phyloP scores from a whole-genome alignment of 257 asterid genomes.

The Solanum pimpinellifolium region DNA sequence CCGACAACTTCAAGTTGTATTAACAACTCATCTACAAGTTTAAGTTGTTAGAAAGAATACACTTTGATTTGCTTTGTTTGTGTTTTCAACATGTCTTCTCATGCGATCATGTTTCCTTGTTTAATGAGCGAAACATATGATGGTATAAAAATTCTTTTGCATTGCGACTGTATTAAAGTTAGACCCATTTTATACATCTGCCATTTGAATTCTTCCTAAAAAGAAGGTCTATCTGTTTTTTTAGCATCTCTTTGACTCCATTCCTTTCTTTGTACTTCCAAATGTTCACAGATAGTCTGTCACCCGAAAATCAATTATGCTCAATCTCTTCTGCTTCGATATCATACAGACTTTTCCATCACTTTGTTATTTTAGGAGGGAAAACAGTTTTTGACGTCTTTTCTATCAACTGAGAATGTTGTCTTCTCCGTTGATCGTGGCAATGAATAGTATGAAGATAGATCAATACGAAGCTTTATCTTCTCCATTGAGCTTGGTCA shows the following conservation, averaged over 20 bases:
- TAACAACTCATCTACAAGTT: not conserved
- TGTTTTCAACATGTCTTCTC: not conserved
- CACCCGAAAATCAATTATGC: not conserved
- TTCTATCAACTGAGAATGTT: not conserved
- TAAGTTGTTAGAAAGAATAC: not conserved
- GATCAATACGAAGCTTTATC: constrained; percentile 17
- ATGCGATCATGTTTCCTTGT: not conserved
- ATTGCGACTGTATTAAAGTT: not conserved
- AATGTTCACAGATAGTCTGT: not conserved
- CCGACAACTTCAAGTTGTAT: not conserved
- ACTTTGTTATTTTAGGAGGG: not conserved
- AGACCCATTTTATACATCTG: not conserved
- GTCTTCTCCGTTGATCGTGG: not conserved
- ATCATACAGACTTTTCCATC: not conserved
- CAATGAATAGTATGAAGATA: not conserved
- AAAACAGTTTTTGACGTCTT: not conserved
- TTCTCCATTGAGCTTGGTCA: constrained; percentile 10
- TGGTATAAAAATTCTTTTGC: not conserved
- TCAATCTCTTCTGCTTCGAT: not conserved
- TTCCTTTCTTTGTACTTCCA: not conserved
- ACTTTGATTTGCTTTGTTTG: not conserved
- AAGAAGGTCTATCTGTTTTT: not conserved
- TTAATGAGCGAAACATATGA: not conserved
- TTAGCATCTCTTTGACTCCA: not conserved
- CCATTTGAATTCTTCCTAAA: not conserved